Evolutionary conservation across 345 rosid species (phyloP).

Genomic region (Hibiscus tridactylites): DNA sequence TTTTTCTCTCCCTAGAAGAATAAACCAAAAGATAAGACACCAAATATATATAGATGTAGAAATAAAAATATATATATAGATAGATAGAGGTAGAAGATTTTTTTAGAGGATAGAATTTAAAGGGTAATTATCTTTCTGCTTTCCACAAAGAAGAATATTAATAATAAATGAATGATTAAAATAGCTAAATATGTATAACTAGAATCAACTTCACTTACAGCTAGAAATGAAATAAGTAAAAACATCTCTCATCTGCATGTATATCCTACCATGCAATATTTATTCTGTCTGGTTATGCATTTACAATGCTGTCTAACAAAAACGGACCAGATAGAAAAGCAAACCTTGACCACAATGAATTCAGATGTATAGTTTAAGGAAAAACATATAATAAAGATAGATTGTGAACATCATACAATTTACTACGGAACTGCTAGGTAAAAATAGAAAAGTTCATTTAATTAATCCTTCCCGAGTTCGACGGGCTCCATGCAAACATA

Average conservation of each 20-base stretch:
- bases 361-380: not conserved
- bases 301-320: not conserved
- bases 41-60: conserved; percentile 9
- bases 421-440: not conserved
- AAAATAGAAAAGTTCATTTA: not conserved
- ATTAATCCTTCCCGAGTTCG: not conserved
- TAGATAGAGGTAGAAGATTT: not conserved
- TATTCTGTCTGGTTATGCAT: not conserved
- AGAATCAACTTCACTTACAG: not conserved
- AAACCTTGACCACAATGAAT: not conserved
- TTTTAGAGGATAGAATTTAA: not conserved
- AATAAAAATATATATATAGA: not conserved
- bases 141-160: not conserved
- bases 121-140: not conserved
- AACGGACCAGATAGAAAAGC: not conserved
- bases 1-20: conserved; percentile 64
- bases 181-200: not conserved
- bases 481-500: not conserved
- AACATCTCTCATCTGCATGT: conserved; percentile 1
- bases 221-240: conserved; percentile 3
- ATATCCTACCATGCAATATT: not conserved
- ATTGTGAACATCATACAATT: not conserved
- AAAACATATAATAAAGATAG: not conserved
- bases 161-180: not conserved
- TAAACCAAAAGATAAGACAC: not conserved